These are phyloP conservation scores for Echinosophora koreensis DNA, from an alignment of 306 rosid species.

Conservation along the genomic window DNA sequence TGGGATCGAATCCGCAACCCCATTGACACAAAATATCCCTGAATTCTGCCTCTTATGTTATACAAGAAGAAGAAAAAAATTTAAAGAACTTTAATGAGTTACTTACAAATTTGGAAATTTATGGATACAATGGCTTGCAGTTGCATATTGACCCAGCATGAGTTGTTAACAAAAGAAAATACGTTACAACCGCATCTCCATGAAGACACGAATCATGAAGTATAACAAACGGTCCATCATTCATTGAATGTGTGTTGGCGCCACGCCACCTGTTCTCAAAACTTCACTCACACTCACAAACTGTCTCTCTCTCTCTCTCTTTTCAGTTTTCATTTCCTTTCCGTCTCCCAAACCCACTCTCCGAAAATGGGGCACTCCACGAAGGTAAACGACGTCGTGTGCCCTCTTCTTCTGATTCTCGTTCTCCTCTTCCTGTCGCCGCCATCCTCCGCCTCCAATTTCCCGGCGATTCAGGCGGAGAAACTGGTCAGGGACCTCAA, in stretches of 20 bases:
- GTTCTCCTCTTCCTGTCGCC: conserved; percentile 40
- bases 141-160: too few species aligned
- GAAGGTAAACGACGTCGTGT: conserved; percentile 19
- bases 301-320: background rate
- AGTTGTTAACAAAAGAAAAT: too few species aligned
- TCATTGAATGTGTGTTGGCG: too few species aligned
- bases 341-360: background rate
- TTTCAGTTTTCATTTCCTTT: background rate
- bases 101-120: too few species aligned
- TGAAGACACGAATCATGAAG: too few species aligned
- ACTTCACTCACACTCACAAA: background rate
- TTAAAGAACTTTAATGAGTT: too few species aligned
- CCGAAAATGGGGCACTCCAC: conserved; percentile 51
- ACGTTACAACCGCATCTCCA: too few species aligned
- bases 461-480: conserved; percentile 59
- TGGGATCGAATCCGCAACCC: too few species aligned
- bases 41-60: too few species aligned
- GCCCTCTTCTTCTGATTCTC: conserved; percentile 29
- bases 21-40: too few species aligned
- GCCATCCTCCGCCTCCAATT: conserved; percentile 49
- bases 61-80: too few species aligned
- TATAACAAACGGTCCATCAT: background rate
- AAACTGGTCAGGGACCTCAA: conserved; percentile 72
- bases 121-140: too few species aligned
- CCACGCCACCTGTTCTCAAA: background rate